Evolutionary conservation across 2,329 filamentous ascomycete genomes (phyloP).

Genomic region (Aspergillus unguis): DNA sequence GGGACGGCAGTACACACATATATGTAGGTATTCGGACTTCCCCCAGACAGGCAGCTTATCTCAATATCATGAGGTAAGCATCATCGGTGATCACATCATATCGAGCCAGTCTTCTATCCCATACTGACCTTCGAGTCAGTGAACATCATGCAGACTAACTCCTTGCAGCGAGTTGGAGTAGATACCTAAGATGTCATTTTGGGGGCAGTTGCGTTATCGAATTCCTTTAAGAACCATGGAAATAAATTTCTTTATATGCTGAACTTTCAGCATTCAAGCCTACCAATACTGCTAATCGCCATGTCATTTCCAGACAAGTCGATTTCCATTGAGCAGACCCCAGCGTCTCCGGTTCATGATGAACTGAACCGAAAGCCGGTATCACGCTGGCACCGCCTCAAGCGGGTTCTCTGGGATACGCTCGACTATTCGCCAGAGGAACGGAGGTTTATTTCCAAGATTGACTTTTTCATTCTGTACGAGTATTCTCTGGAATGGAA

Average conservation of each 20-base stretch:
- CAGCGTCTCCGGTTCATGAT: background rate
- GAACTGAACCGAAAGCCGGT: background rate
- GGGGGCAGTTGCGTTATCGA: no score
- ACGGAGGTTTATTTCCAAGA: background rate
- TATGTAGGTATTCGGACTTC: no score
- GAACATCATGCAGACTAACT: no score
- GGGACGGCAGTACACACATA: no score
- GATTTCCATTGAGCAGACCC: background rate
- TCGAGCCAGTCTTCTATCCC: background rate
- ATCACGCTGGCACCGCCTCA: background rate
- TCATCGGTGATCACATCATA: background rate
- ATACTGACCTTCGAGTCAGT: no score
- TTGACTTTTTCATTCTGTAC: conserved; percentile 2
- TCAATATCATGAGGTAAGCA: background rate
- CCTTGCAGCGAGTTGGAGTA: no score
- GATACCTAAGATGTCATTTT: no score
- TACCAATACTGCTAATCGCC: background rate
- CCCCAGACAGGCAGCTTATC: no score
- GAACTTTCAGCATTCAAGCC: background rate
- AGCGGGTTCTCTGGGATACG: background rate
- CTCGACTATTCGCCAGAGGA: background rate
- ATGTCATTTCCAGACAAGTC: background rate
- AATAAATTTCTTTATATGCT: no score
- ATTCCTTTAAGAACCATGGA: no score
- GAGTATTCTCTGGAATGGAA: no score